Base-by-base conservation (phyloP, 345 rosid genomes). In the Lumnitzera littorea region DNA sequence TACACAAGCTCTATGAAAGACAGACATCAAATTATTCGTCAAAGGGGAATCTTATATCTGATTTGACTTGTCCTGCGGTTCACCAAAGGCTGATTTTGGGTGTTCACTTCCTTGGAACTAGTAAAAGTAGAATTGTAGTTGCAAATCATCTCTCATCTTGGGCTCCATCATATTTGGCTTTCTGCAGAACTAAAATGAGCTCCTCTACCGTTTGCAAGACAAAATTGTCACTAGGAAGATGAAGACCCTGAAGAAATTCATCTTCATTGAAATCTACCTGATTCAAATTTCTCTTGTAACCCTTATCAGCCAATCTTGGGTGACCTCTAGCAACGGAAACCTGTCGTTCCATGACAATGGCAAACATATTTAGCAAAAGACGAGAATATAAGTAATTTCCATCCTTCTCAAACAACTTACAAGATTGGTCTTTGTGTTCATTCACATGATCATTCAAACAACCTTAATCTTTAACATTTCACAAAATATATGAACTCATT, bases 291-390 rank as follows among this genome's bases (percentile, higher is more conserved):
- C 67, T 75, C 74, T 73, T 86, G 78, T 70, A 86, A 67, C 74
- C 82, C 55, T 74, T 79, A 13, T 62, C 57, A 16, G 92, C 85
- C 9, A 53, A 68, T 59, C 57, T 67, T 31, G 92, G 91, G 62
- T 69, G 84, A 57, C 79, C 92, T 60, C 77, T 83, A 6, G 89
- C 92, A 5, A 83, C 27, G n/a, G 85, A 73, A 27, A 71, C 80
- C 92, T 86, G 76, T 67, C 64, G 58, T 66, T 27, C 47, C 49
- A 70, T 12, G 56, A 24, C 56, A 54, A 62, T 43, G 6, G 43
- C 23, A 53, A 12, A n/a, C 51, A 63, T 17, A 11, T 41, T 43
- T 27, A 36, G 11, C 52, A 20, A 24, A 16, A 5, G 2, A 24
- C 15, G 13, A 15, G 59, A 24, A 20, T 2, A 47, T 9, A n/a